Evolutionary conservation across 2,329 filamentous ascomycete species (phyloP).

Genomic region (Didymella arachidicola): DNA sequence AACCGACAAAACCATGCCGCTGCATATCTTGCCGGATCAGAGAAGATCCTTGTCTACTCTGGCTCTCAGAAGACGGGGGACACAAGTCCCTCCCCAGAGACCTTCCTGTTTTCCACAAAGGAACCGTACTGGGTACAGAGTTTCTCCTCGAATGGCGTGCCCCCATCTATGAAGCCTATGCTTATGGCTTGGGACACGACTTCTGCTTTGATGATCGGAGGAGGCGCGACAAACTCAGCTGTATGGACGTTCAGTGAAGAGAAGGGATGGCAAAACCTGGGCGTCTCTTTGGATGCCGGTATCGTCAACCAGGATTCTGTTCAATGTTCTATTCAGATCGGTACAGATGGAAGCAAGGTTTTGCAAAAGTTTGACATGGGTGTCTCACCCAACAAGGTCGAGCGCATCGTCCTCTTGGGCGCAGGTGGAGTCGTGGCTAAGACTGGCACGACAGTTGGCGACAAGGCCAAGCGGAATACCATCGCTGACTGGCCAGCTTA

Average conservation of each 20-base stretch:
- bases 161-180: conserved; percentile 72
- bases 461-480: conserved; percentile 62
- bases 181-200: conserved; percentile 76
- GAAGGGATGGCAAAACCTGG: conserved; percentile 72
- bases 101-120: conserved; percentile 74
- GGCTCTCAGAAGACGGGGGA: conserved; percentile 70
- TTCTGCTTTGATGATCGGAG: conserved; percentile 78
- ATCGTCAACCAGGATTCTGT: conserved; percentile 67
- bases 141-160: conserved; percentile 59
- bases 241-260: conserved; percentile 75
- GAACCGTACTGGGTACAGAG: conserved; percentile 69
- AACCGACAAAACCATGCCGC: conserved; percentile 78
- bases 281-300: conserved; percentile 67
- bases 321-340: conserved; percentile 71
- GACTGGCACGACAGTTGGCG: conserved; percentile 59
- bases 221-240: conserved; percentile 68
- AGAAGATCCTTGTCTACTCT: conserved; percentile 81
- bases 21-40: conserved; percentile 73
- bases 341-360: conserved; percentile 78
- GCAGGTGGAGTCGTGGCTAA: conserved; percentile 61
- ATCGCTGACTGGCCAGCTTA: conserved; percentile 77
- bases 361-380: conserved; percentile 81
- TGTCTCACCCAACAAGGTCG: conserved; percentile 76
- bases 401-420: conserved; percentile 71
- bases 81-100: conserved; percentile 69